These are phyloP conservation scores for Sistotremastrum niveocremeum DNA, from an alignment of 768 basidiomycete genomes.

Conservation along the genomic window DNA sequence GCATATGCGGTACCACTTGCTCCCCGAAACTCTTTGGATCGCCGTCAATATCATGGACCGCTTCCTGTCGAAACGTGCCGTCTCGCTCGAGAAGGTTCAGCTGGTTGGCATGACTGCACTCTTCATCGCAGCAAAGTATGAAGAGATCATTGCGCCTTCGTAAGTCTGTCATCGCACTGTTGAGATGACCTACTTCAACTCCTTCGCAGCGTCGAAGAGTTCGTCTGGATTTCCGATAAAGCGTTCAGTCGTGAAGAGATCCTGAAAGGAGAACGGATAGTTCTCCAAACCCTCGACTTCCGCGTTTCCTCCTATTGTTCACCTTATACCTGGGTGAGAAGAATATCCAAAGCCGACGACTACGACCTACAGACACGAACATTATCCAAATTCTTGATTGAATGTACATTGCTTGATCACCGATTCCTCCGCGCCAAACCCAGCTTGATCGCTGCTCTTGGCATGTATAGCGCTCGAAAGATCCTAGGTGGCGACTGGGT, in stretches of 20 bases:
- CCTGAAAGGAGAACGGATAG: conserved; percentile 93
- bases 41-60: conserved; percentile 94
- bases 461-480: conserved; percentile 89
- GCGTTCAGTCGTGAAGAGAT: conserved; percentile 93
- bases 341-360: conserved; percentile 96
- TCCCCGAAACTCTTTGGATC: conserved; percentile 98
- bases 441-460: conserved; percentile 84
- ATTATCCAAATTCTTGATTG: conserved; percentile 92
- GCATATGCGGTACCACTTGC: conserved; percentile 96
- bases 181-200: neutral
- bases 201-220: conserved; percentile 64
- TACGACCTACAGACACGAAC: conserved; percentile 98
- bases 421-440: conserved; percentile 91
- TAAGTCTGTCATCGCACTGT: conserved; percentile 7
- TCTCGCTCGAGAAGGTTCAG: conserved; percentile 82
- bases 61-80: conserved; percentile 78
- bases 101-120: conserved; percentile 97
- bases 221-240: conserved; percentile 95
- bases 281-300: conserved; percentile 91
- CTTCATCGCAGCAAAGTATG: conserved; percentile 98
- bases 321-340: conserved; percentile 97
- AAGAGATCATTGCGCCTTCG: conserved; percentile 94
- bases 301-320: conserved; percentile 95
- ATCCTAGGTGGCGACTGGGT: conserved; percentile 98
- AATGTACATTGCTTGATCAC: conserved; percentile 87